These are phyloP conservation scores for Parafenestella ontariensis DNA, from an alignment of 2,329 filamentous ascomycete genomes.

Conservation along the genomic window DNA sequence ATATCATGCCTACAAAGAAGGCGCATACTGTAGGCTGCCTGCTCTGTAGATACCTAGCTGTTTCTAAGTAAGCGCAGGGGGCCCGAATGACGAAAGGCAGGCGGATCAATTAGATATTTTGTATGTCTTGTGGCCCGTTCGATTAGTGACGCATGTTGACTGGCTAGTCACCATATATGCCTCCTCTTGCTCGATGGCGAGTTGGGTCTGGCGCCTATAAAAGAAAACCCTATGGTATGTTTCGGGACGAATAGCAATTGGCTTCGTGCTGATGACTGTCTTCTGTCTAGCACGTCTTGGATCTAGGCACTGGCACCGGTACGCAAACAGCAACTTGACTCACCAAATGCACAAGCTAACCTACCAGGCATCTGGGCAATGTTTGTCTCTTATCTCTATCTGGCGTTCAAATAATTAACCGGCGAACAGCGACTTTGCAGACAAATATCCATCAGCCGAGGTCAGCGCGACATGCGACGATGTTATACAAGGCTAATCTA, in stretches of 20 bases:
- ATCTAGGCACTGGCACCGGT: constrained; percentile 52
- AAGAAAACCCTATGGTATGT: constrained; percentile 27
- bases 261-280: not conserved
- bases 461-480: constrained; percentile 5
- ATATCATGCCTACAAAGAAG: constrained; percentile 39
- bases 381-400: constrained; percentile 15
- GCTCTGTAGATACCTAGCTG: not conserved
- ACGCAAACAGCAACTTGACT: constrained; percentile 4
- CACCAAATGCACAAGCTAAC: constrained; percentile 11
- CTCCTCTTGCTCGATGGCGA: constrained; percentile 33
- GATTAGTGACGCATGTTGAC: constrained; percentile 3
- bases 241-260: not conserved
- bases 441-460: constrained; percentile 47
- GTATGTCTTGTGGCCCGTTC: constrained; percentile 9
- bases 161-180: constrained; percentile 33
- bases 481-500: constrained; percentile 1
- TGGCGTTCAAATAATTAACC: not conserved
- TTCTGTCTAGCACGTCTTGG: constrained; percentile 43
- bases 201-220: constrained; percentile 31
- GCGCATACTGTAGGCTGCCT: constrained; percentile 27
- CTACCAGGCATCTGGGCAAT: constrained; percentile 51
- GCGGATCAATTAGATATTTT: constrained; percentile 51
- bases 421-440: constrained; percentile 46
- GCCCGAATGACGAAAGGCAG: constrained; percentile 47
- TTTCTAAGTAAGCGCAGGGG: constrained; percentile 19